Base-by-base conservation (phyloP, 306 rosid species). In the Vigna trinervia region DNA sequence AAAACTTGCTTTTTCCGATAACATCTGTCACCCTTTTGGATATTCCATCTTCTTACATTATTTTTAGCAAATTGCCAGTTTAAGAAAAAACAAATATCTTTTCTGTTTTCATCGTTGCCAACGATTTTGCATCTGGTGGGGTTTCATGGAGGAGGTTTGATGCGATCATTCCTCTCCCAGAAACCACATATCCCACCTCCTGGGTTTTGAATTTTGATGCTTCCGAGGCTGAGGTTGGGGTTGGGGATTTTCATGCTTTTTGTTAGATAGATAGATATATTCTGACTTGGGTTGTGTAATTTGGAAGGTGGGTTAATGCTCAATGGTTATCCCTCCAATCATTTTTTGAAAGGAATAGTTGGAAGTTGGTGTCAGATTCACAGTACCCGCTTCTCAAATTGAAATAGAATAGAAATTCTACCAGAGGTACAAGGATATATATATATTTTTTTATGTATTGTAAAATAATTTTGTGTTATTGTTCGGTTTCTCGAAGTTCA, bases 401-500 rank as follows among this genome's bases (percentile, higher is more conserved):
- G 74, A 68, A 62, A 67, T 48, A 26, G 47, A 22, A 36, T 38
- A 80, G 23, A 76, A 52, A 61, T 67, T 72, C 81, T 73, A 46
- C 71, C 45, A 12, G 72, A 73, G 86, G 89, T 79, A 79, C 78
- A 75, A 4, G 38, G 5, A 52, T 1, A 65, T 23, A 14, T 26
- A 26, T 26, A 26, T 26, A 26, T 26, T 0, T 61, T 10, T 8
- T n/a, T 6, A 4, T 39, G 8, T 41, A 4, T 65, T 36, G 12
- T 60, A 36, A 8, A 52, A 63, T 57, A 39, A 41, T 34, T 28
- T 36, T 70, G 79, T 73, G 20, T 71, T 67, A 23, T 43, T 72
- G 23, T 84, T 85, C 63, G 80, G 59, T 86, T 87, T 87, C 87
- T 87, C 52, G 86, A 81, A 75, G 62, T 89, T 89, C 74, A 78